Conservation (phyloP, 139 green algal species). For the Chlorella sp. region DNA sequence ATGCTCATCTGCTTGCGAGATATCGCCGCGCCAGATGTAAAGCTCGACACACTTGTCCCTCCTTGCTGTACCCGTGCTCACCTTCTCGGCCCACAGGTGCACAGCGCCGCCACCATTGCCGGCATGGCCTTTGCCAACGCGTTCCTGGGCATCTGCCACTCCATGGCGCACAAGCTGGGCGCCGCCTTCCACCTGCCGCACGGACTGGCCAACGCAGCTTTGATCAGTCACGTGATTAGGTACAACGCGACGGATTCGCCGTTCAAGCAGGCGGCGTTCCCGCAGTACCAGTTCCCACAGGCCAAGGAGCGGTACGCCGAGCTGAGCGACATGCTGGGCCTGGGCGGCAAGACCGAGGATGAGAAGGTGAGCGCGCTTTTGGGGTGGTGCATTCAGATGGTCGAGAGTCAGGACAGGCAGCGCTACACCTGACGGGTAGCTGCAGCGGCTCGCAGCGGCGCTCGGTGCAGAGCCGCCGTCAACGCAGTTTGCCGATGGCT, state of each 20-base stretch:
- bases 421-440: too few species aligned
- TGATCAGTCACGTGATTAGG: constrained; percentile 65
- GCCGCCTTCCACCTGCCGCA: constrained; percentile 52
- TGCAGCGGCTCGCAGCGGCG: too few species aligned
- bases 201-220: constrained; percentile 56
- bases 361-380: too few species aligned
- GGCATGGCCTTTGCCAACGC: constrained; percentile 76
- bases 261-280: constrained; percentile 62
- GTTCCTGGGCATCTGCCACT: constrained; percentile 73
- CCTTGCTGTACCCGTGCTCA: too few species aligned
- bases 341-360: constrained; percentile 38
- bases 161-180: constrained; percentile 55
- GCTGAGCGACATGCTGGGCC: constrained; percentile 42
- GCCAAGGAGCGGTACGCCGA: constrained; percentile 48
- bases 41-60: too few species aligned
- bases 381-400: too few species aligned
- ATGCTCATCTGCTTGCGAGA: too few species aligned
- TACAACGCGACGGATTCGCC: constrained; percentile 66
- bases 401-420: too few species aligned
- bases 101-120: constrained; percentile 63
- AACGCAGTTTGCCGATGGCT: too few species aligned
- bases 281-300: constrained; percentile 60
- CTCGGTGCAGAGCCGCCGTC: too few species aligned
- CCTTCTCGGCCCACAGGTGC: too few species aligned
- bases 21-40: too few species aligned